Conservation (phyloP, 805 yeast genomes). For the Barnettozyma sucrosica region DNA sequence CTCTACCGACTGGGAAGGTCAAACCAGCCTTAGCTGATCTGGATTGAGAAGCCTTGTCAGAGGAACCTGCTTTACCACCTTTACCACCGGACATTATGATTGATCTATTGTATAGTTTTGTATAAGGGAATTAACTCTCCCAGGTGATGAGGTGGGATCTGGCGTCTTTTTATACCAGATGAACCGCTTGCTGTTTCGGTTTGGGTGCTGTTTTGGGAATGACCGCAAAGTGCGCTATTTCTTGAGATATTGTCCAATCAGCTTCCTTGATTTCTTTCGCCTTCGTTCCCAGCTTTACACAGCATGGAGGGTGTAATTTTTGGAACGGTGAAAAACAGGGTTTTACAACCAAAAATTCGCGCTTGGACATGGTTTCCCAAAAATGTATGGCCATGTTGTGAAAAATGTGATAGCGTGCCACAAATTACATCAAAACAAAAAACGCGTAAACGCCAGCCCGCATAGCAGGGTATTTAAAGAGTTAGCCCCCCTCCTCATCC, state of each 20-base stretch:
- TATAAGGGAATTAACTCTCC: not conserved
- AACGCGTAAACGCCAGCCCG: slow-evolving; percentile 5
- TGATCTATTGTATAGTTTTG: slow-evolving; percentile 8
- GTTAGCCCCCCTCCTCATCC: not conserved
- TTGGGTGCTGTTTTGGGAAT: not conserved
- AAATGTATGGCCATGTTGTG: slow-evolving; percentile 1
- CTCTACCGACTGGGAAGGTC: slow-evolving; percentile 99
- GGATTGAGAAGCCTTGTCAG: slow-evolving; percentile 94
- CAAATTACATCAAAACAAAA: slow-evolving; percentile 9
- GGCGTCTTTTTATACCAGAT: not conserved
- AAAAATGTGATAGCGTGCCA: not conserved
- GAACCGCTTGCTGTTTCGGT: not conserved
- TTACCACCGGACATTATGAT: slow-evolving; percentile 58
- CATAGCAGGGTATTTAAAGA: slow-evolving; percentile 4
- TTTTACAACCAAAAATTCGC: slow-evolving; percentile 5
- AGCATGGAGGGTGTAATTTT: slow-evolving; percentile 5
- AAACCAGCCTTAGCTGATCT: slow-evolving; percentile 98
- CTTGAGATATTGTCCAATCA: slow-evolving; percentile 12
- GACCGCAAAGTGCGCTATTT: slow-evolving; percentile 10
- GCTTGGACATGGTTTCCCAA: not conserved
- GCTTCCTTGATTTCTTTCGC: not conserved
- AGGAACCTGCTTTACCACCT: slow-evolving; percentile 90
- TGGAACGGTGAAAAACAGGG: slow-evolving; percentile 7
- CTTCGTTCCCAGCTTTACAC: slow-evolving; percentile 11
- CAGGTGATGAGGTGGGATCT: not conserved